Evolutionary conservation across 2,329 filamentous ascomycete species (phyloP), one percentile per base, ranked within the genome.

Genomic region (Basipetospora chlamydospora): DNA sequence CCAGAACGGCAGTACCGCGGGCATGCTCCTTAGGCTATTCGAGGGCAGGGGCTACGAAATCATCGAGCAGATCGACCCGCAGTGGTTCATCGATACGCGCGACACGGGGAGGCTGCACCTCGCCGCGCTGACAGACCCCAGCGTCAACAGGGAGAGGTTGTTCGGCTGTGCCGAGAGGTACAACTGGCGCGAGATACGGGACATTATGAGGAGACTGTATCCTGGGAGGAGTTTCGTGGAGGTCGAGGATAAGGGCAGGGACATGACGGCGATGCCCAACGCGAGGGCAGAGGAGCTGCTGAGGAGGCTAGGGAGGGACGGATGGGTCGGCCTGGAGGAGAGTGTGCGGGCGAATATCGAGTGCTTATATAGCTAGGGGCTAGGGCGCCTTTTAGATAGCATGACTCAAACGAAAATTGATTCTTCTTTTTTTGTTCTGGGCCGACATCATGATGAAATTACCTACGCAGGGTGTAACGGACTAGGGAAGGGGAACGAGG

Each of bases 51-150:
- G 26, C 17, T 35, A 35, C 33, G 33, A 35, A 22, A 26, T 35
- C 8, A 16, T 35, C n/a, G 15, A 16, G 11, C 25, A 26, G 21
- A 35, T 26, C n/a, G n/a, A 26, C 4, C 33, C 33, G 16, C 33
- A 35, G 22, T 35, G 33, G 33, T 35, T 35, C 33, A 22, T 35
- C 33, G 33, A 35, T 11, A 17, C 33, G 33, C 33, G 33, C 10
- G 33, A 35, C 22, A 15, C 23, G 9, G 33, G 33, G 7, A 26
- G 33, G 13, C 33, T 35, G 6, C 33, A 35, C 22, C 21, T 35
- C 21, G 33, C 17, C 12, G 33, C 22, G 8, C 22, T 35, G 16
- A 35, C 33, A 5, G 33, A 35, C 22, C 11, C 6, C 12, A 15
- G 21, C 5, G 22, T 35, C 12, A 13, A 35, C 13, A 13, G 22